These are phyloP conservation scores for Penicillium hesseltinei DNA, from an alignment of 2,329 filamentous ascomycete genomes.

Conservation along the genomic window DNA sequence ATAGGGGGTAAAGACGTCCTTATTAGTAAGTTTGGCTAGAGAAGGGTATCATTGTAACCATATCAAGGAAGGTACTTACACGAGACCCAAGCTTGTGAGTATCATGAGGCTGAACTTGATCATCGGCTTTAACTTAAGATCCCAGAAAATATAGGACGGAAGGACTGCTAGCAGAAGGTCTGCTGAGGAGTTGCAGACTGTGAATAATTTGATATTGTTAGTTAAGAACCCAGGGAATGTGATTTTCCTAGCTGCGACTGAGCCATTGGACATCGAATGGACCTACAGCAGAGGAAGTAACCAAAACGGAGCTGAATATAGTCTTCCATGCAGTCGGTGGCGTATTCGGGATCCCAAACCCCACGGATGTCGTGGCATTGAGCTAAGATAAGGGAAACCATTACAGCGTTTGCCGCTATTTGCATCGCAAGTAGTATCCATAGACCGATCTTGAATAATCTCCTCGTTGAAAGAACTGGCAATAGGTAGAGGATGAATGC, in stretches of 20 bases:
- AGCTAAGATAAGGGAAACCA: background rate
- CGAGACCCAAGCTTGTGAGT: background rate
- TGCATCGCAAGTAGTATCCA: background rate
- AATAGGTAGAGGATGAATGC: background rate
- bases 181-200: background rate
- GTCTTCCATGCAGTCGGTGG: background rate
- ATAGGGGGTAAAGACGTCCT: background rate
- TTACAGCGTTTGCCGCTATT: background rate
- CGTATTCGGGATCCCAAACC: background rate
- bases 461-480: background rate
- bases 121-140: background rate
- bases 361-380: background rate
- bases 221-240: background rate
- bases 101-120: background rate
- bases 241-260: background rate
- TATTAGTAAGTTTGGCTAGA: background rate
- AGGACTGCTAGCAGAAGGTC: background rate
- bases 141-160: background rate
- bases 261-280: background rate
- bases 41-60: background rate
- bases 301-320: background rate
- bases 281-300: background rate
- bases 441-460: background rate
- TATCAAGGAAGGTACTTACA: background rate
- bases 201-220: background rate